A percentile compares a stretch with the other conserved stretches of the same genome.
Conservation (phyloP, 352 stramenopile species). For the Pythium monospermum region DNA sequence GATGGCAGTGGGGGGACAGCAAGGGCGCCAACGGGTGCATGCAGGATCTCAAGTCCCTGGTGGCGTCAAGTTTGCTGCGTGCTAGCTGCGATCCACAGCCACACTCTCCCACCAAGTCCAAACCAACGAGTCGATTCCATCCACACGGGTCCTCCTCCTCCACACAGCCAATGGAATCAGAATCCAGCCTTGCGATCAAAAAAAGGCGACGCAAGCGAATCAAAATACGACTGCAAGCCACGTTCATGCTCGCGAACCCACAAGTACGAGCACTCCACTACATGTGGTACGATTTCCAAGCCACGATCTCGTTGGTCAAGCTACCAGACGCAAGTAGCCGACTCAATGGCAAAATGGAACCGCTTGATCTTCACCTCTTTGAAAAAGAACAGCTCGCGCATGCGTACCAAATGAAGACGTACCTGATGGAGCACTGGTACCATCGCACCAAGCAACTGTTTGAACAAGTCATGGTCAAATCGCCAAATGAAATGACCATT, state of each 20-base stretch:
- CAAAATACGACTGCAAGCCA: conserved; percentile 31
- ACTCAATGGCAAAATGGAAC: conserved; percentile 19
- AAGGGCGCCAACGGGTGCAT: conserved; percentile 44
- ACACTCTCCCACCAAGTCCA: neutral
- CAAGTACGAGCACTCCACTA: conserved; percentile 50
- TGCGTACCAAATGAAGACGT: conserved; percentile 30
- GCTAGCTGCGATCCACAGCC: neutral
- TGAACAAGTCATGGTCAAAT: conserved; percentile 21
- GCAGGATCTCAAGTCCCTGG: conserved; percentile 43
- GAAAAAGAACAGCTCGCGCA: conserved; percentile 48
- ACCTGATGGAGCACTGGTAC: conserved; percentile 68
- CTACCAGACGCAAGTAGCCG: conserved; percentile 29
- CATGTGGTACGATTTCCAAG: conserved; percentile 57
- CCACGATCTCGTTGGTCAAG: conserved; percentile 38
- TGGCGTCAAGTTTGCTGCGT: neutral
- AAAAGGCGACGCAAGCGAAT: conserved; percentile 30
- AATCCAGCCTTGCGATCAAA: conserved; percentile 19
- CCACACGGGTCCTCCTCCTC: too few species aligned
- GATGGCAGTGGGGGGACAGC: conserved; percentile 70
- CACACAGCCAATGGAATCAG: too few species aligned
- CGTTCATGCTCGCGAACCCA: conserved; percentile 45
- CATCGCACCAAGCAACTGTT: conserved; percentile 37
- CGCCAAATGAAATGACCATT: conserved; percentile 10
- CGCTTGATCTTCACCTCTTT: conserved; percentile 47
- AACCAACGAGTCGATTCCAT: too few species aligned